Base-by-base conservation (phyloP, 257 asterid genomes). In the Solanum corneliomulleri region DNA sequence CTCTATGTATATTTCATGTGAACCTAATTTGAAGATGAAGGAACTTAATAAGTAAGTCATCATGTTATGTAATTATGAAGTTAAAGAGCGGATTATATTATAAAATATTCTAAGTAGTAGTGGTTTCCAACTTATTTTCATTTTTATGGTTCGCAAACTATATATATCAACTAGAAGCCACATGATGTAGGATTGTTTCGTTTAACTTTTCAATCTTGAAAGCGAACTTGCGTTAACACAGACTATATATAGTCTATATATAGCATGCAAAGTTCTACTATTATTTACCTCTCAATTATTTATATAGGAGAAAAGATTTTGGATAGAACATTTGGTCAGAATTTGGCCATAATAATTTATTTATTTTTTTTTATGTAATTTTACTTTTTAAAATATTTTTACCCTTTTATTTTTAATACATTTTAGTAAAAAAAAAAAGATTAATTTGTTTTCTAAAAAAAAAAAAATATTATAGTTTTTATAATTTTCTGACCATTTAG, bases 171-270 rank as follows among this genome's bases (percentile, higher is more conserved):
- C n/a, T 31, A 7, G n/a, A 70, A 70, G 77, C 77, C 77, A 70
- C 77, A 15, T 31, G 76, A 14, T 31, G 76, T 37, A 69, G 75
- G 4, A 11, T 60, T n/a, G 27, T 29, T 27, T 16, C 8, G 44
- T 87, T 83, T 75, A 83, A 71, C 80, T 86, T 82, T 85, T 74
- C 86, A 90, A 89, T 85, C 88, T 88, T 88, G 86, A 82, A 91
- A 90, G 94, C 88, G 89, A 12, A 75, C 58, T 39, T 41, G 58
- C 33, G 37, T 37, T 47, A 47, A 47, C 56, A 47, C 20, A 47
- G 56, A 47, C 56, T 47, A 47, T 47, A 47, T 47, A 47, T 47
- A 47, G 56, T 47, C 56, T 47, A 47, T 18, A 72, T 47, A 47
- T 18, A 72, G 12, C n/a, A 47, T 47, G 58, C 58, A 47, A 21